Conservation (phyloP, 208 protist species). For the Wallacemonas sp. region DNA sequence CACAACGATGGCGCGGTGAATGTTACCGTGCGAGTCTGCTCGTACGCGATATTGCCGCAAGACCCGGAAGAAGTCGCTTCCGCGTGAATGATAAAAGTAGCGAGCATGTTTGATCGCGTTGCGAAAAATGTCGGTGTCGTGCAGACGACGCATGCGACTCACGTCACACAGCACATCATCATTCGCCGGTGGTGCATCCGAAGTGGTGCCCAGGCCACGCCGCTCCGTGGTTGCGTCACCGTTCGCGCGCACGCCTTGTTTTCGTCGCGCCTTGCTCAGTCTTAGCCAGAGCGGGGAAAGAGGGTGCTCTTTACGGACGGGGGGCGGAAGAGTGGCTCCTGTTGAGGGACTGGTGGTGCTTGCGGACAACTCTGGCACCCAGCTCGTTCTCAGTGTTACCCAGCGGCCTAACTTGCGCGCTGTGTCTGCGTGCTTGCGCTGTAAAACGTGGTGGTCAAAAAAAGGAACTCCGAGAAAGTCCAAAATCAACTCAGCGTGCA, state of each 20-base stretch:
- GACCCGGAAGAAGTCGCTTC: conserved; percentile 52
- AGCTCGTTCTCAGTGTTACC: conserved; percentile 35
- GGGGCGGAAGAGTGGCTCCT: conserved; percentile 41
- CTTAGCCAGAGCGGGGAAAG: conserved; percentile 55
- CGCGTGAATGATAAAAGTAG: conserved; percentile 38
- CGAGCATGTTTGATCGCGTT: conserved; percentile 28
- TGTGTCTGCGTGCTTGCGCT: conserved; percentile 76
- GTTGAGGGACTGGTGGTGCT: neutral
- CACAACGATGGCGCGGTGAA: conserved; percentile 79
- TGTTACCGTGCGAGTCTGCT: conserved; percentile 33
- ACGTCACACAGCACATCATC: conserved; percentile 82
- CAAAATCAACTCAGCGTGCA: conserved; percentile 83
- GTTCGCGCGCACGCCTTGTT: no score
- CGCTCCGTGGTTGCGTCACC: no score
- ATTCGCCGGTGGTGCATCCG: neutral
- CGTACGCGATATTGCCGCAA: conserved; percentile 70
- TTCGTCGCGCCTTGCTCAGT: conserved; percentile 25
- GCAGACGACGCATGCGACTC: conserved; percentile 40
- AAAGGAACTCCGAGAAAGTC: conserved; percentile 68
- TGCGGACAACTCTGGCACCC: conserved; percentile 13
- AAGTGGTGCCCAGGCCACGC: no score
- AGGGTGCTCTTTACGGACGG: conserved; percentile 64
- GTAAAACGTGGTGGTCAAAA: conserved; percentile 72
- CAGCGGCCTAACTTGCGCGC: conserved; percentile 69
- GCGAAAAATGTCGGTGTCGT: conserved; percentile 49